A percentile compares a stretch with the other conserved stretches of the same genome.
Conservation (phyloP, 345 rosid genomes). For the Bretschneidera sinensis region DNA sequence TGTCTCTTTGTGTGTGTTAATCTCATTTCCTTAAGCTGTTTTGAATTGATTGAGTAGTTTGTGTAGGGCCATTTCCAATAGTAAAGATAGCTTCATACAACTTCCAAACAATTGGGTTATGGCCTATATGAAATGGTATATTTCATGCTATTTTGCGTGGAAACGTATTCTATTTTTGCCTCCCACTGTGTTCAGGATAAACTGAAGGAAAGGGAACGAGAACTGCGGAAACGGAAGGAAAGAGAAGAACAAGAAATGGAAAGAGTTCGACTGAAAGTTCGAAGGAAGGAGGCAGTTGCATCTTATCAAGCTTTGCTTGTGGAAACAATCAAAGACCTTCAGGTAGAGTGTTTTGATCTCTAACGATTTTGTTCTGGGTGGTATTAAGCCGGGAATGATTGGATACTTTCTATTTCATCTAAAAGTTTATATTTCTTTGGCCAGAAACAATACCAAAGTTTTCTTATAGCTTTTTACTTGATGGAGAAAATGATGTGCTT, state of each 20-base stretch:
- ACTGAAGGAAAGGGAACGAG: slow-evolving; percentile 86
- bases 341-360: slow-evolving; percentile 40
- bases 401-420: too few species aligned
- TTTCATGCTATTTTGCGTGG: neutral
- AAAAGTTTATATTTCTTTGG: neutral
- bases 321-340: slow-evolving; percentile 89
- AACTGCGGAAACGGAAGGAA: slow-evolving; percentile 84
- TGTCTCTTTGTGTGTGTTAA: too few species aligned
- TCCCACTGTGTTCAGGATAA: slow-evolving; percentile 45
- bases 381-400: neutral
- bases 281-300: slow-evolving; percentile 82
- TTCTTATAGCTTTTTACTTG: neutral
- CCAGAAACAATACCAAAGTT: neutral
- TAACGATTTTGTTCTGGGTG: slow-evolving; percentile 1
- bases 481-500: neutral
- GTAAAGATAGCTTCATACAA: neutral
- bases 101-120: neutral
- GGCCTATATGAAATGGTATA: neutral
- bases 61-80: neutral
- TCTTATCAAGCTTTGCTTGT: slow-evolving; percentile 95
- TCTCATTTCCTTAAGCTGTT: too few species aligned
- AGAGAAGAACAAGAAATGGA: slow-evolving; percentile 96
- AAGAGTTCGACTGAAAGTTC: slow-evolving; percentile 78
- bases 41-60: neutral
- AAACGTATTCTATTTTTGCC: neutral